Percentiles rank a stretch among this genome's conserved stretches.
phyloP scores from a whole-genome alignment of 176 grass and related monocot species.

The Raddia distichophylla region DNA sequence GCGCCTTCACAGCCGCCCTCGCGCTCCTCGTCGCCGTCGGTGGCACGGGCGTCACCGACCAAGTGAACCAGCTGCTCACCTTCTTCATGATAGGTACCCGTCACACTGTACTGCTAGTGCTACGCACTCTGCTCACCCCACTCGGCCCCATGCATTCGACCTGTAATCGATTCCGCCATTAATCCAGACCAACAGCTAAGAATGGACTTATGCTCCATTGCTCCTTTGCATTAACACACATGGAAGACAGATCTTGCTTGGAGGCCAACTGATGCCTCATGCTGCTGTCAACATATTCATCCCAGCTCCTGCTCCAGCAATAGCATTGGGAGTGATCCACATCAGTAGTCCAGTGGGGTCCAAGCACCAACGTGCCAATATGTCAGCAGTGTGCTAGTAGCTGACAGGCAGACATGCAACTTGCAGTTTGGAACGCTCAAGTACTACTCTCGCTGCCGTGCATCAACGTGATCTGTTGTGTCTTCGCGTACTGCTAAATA shows the following conservation, averaged over 20 bases:
- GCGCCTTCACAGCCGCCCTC: slow-evolving; percentile 66
- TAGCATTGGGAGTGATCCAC: background rate
- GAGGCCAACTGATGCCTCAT: background rate
- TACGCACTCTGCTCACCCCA: too few species aligned
- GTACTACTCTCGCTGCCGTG: too few species aligned
- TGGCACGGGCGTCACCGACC: slow-evolving; percentile 63
- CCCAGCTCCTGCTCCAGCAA: background rate
- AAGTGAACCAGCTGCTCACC: slow-evolving; percentile 73
- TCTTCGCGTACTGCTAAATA: background rate
- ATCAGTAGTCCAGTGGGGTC: background rate
- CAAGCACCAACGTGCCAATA: background rate
- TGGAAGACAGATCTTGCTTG: background rate
- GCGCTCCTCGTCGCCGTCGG: slow-evolving; percentile 63
- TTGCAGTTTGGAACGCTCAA: too few species aligned
- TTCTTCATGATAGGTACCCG: slow-evolving; percentile 64
- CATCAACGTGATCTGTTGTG: background rate
- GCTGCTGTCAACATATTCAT: background rate
- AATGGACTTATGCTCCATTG: too few species aligned
- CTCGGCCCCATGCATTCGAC: background rate
- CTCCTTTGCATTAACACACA: slow-evolving; percentile 9
- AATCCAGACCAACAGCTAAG: background rate
- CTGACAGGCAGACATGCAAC: too few species aligned
- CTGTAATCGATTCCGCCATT: background rate
- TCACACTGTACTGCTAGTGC: background rate
- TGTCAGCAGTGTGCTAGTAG: background rate